Conservation (phyloP, 2,329 filamentous ascomycete species). For the Trichophyton mentagrophytes region DNA sequence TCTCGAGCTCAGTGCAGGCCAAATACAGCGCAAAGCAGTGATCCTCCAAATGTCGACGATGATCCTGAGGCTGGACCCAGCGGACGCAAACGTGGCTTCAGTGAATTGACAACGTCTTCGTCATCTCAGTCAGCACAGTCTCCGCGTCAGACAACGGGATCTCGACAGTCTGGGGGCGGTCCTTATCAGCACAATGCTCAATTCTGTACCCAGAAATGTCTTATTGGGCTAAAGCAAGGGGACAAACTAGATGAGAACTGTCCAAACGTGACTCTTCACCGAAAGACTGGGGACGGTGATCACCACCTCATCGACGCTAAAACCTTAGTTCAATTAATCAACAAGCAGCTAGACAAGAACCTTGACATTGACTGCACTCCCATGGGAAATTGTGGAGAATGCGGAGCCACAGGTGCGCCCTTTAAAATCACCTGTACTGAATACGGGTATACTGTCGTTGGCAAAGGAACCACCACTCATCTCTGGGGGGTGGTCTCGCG, state of each 20-base stretch:
- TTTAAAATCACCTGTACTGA: slow-evolving; percentile 20
- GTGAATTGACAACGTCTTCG: slow-evolving; percentile 17
- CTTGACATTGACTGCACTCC: slow-evolving; percentile 20
- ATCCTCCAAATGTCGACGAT: slow-evolving; percentile 11
- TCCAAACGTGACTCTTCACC: slow-evolving; percentile 18
- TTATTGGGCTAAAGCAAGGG: slow-evolving; percentile 18
- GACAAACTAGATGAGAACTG: slow-evolving; percentile 16
- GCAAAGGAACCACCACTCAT: slow-evolving; percentile 21
- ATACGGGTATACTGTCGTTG: slow-evolving; percentile 19
- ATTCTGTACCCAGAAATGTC: slow-evolving; percentile 21
- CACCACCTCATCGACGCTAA: slow-evolving; percentile 14
- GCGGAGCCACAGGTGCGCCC: slow-evolving; percentile 18
- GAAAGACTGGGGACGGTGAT: slow-evolving; percentile 7
- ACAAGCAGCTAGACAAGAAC: slow-evolving; percentile 19
- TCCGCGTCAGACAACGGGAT: background rate
- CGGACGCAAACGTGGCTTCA: slow-evolving; percentile 17
- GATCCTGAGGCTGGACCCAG: slow-evolving; percentile 12
- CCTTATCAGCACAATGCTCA: slow-evolving; percentile 9
- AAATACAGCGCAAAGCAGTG: slow-evolving; percentile 8
- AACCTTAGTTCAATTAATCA: slow-evolving; percentile 15
- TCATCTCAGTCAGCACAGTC: slow-evolving; percentile 3
- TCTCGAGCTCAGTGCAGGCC: slow-evolving; percentile 10
- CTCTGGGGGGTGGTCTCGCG: slow-evolving; percentile 18
- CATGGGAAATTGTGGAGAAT: slow-evolving; percentile 17
- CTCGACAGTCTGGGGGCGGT: background rate